Evolutionary conservation across 345 rosid genomes (phyloP).

Genomic region (Euphorbia tirucalli): DNA sequence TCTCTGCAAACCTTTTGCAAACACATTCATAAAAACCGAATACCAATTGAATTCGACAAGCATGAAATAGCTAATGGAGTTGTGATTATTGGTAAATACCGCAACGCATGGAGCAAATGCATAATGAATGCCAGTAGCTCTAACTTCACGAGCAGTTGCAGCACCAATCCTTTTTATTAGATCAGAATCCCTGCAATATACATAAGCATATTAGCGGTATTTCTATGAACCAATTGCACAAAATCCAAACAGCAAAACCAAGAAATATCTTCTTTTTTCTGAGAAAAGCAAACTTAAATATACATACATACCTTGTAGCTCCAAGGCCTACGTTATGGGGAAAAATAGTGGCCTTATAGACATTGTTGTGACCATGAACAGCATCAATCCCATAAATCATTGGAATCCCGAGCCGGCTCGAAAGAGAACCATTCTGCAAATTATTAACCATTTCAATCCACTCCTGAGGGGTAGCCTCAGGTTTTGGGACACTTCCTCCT

Average conservation of each 20-base stretch:
- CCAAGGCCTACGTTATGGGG: conserved; percentile 33
- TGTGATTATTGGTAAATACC: conserved; percentile 1
- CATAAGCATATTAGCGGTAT: no score
- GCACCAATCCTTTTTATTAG: conserved; percentile 22
- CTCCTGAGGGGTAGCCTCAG: conserved; percentile 21
- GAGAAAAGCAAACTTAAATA: no score
- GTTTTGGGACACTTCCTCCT: conserved; percentile 27
- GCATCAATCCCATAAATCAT: no score
- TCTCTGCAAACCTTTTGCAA: conserved; percentile 38
- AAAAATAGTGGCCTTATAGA: no score
- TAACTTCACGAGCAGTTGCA: conserved; percentile 32
- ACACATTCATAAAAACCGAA: no score
- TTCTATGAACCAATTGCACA: no score
- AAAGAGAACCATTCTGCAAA: conserved; percentile 23
- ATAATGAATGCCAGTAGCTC: conserved; percentile 33
- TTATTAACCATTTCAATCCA: conserved; percentile 22
- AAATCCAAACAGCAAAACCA: no score
- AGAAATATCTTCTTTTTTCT: no score
- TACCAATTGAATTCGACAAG: no score
- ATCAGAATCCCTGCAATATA: conserved; percentile 13
- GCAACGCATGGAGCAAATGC: conserved; percentile 31
- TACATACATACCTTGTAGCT: conserved; percentile 23
- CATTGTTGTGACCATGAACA: no score
- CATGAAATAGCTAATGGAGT: no score
- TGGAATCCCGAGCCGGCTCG: conserved; percentile 28